Conservation (phyloP, 306 rosid genomes). For the Astragalus membranaceus region DNA sequence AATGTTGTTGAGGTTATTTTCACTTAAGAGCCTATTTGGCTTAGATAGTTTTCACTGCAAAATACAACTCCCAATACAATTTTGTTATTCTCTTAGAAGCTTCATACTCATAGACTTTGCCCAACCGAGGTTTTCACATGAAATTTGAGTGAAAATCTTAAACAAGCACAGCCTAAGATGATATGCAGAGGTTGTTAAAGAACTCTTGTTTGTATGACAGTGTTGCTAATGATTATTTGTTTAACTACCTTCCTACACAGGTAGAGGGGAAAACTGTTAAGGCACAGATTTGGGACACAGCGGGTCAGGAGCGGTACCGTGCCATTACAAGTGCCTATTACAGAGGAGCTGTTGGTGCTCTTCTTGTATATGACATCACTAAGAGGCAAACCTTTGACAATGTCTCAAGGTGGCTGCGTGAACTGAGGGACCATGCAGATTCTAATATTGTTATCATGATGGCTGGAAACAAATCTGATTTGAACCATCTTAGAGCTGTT, state of each 20-base stretch:
- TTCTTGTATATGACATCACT: constrained; percentile 90
- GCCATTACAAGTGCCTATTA: constrained; percentile 97
- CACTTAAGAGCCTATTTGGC: neutral
- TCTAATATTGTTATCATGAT: constrained; percentile 95
- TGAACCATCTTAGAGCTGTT: constrained; percentile 81
- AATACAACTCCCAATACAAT: no score
- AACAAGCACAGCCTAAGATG: neutral
- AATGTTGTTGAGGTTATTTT: neutral
- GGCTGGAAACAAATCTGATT: constrained; percentile 97
- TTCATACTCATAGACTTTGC: no score
- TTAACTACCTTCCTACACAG: constrained; percentile 26
- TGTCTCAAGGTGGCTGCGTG: constrained; percentile 95
- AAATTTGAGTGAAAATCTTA: no score
- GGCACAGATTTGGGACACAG: constrained; percentile 99
- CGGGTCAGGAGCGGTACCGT: constrained; percentile 98
- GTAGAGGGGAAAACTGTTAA: constrained; percentile 96
- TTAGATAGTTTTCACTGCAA: no score
- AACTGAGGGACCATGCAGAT: constrained; percentile 96
- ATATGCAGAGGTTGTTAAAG: neutral
- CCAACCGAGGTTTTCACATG: no score
- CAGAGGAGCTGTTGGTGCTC: constrained; percentile 98
- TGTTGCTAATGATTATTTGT: neutral
- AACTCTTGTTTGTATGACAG: neutral
- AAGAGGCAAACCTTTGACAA: constrained; percentile 95
- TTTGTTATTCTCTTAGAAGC: no score